Evolutionary conservation across 495 filamentous ascomycete genomes (phyloP), one percentile per base, ranked within the genome.

Genomic region (Penicillium taxi): DNA sequence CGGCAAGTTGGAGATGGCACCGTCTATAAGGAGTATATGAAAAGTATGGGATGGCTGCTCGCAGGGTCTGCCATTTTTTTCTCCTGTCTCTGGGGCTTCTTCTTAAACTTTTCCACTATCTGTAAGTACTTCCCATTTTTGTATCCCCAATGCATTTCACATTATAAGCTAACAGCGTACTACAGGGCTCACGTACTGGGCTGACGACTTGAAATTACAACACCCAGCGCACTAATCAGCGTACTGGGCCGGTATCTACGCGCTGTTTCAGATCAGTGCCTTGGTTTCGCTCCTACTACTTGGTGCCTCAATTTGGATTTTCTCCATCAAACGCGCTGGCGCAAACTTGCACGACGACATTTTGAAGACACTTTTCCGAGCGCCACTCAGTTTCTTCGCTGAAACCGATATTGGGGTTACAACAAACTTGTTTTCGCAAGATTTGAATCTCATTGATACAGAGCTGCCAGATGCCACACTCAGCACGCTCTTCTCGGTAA

Each of bases 191-290:
- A 61, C 46, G 29, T 58, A 53, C 35, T 68, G 64, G 64, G 47
- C 45, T 24, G 50, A 53, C 12, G 61, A 55, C 38, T 31, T 42
- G 17, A 12, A 47, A 5, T 56, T 46, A 4, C 17, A 36, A 1
- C 37, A 49, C 27, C 53, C 49, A 3, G 17, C 32, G 6, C 61
- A 61, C 39, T 48, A 57, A 6, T 44, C 47, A 12, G 35, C 46
- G 7, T 64, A 52, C 39, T 66, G 58, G 25, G 44, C 42, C n/a
- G 58, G 56, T 7, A 52, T 66, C 3, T 64, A 58, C 21, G 55
- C 45, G 13, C 15, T 54, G 12, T 40, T 66, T 13, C 45, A 59
- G 26, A 34, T 53, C 13, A 39, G 30, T 20, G 42, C 41, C 24
- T 5, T 30, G 27, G 0, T 30, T 4, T 14, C 27, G 18, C 13